Evolutionary conservation across 2,329 filamentous ascomycete species (phyloP), one percentile per base, ranked within the genome.

Genomic region (Nigrospora sphaerica): DNA sequence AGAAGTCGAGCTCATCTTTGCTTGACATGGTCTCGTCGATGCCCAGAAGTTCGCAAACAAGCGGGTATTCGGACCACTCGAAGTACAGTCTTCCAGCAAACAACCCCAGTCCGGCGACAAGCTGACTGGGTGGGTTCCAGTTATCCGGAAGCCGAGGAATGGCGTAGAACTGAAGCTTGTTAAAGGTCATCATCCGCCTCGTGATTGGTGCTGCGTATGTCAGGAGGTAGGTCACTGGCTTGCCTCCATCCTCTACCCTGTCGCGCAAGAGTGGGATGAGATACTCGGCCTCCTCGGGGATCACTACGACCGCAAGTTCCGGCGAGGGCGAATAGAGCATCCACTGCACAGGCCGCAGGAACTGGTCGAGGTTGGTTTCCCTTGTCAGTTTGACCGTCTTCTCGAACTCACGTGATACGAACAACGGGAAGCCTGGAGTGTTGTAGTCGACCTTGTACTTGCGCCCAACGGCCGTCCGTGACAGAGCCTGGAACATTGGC

Each of bases 41-140:
- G 0, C 62, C 64, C 3, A 73, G 53, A 14, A 68, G 56, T 1
- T 47, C 34, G 12, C 57, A 57, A 4, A 76, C 50, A 1, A 50
- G 37, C 1, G 45, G 32, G 38, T 72, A 70, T 42, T 83, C 78
- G 0, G 62, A 49, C 54, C 64, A 78, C 0, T 73, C 67, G 48
- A 83, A 76, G 53, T 85, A 85, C 0, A 86, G 64, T 0, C 80
- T 67, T 0, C 82, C 83, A 0, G 78, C 67, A 40, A 84, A 68
- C 5, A 86, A 67, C 0, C 81, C 81, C 0, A 86, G 55, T 52
- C 86, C 77, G 1, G 78, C 67, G 0, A 58, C 65, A 0, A 86
- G 62, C 77, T 77, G 83, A 0, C 47, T 16, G 0, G 82, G 80
- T 0, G 73, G 58, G 2, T 51, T 39, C 63, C 69, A 73, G 0